phyloP scores from a whole-genome alignment of 345 rosid genomes.

The Excoecaria cochinchinensis region DNA sequence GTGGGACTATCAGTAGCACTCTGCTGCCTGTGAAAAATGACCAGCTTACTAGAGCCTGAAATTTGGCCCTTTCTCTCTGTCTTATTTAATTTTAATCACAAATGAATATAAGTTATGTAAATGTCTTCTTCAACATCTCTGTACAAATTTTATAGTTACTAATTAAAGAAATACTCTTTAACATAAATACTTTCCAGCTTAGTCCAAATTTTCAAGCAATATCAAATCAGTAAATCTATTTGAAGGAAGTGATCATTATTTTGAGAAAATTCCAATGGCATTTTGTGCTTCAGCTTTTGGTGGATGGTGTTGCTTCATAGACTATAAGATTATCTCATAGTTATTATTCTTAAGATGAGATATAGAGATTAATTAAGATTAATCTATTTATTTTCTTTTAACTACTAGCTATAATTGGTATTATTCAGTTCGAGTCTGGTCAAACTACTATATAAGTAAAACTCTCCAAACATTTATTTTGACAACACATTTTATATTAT shows the following conservation, averaged over 20 bases:
- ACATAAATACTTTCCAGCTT: background rate
- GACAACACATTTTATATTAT: too few relatives aligned
- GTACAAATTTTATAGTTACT: background rate
- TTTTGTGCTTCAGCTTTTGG: background rate
- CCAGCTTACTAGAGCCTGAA: background rate
- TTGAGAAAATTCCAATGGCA: background rate
- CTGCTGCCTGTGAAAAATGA: background rate
- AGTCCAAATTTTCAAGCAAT: background rate
- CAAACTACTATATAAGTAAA: too few relatives aligned
- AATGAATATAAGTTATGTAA: too few relatives aligned
- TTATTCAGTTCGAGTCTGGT: too few relatives aligned
- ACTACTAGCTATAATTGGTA: too few relatives aligned
- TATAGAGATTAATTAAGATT: too few relatives aligned
- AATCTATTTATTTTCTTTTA: too few relatives aligned
- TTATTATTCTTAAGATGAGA: too few relatives aligned
- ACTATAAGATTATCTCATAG: background rate
- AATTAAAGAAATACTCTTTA: background rate
- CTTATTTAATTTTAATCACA: background rate
- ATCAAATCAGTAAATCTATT: background rate
- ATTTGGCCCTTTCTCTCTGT: conserved; percentile 14
- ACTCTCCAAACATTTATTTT: too few relatives aligned
- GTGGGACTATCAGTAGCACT: conserved; percentile 5
- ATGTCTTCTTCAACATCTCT: too few relatives aligned
- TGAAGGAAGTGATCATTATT: background rate
- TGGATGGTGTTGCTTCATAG: background rate